Evolutionary conservation across 768 basidiomycete species (phyloP).

Genomic region (Dioszegia aurantiaca): DNA sequence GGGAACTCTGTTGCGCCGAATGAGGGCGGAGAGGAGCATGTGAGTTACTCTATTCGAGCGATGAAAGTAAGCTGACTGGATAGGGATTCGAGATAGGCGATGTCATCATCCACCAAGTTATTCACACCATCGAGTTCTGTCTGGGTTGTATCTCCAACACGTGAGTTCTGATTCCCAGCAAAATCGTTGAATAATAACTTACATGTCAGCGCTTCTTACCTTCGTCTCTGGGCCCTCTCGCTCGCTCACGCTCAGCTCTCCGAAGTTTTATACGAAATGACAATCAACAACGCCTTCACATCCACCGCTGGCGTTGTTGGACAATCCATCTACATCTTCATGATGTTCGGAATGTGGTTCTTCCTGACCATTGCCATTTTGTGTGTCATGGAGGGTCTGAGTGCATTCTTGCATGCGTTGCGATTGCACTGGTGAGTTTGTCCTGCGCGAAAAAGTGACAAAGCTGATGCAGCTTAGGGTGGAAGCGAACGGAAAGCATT

Average conservation of each 20-base stretch:
- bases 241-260: constrained; percentile 96
- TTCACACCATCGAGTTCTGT: constrained; percentile 99
- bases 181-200: not conserved
- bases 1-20: constrained; percentile 67
- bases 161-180: constrained; percentile 52
- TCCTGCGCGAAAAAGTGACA: no score
- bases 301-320: constrained; percentile 54
- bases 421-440: constrained; percentile 75
- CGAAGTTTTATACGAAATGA: constrained; percentile 70
- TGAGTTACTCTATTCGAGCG: constrained; percentile 54
- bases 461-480: constrained; percentile 56
- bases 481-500: constrained; percentile 95
- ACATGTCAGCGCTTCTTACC: constrained; percentile 53
- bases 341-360: constrained; percentile 81
- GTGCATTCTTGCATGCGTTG: constrained; percentile 92
- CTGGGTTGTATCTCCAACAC: constrained; percentile 98
- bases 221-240: constrained; percentile 90
- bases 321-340: constrained; percentile 59
- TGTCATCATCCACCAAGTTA: constrained; percentile 92
- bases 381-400: constrained; percentile 93
- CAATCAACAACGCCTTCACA: constrained; percentile 58
- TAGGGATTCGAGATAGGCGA: constrained; percentile 91
- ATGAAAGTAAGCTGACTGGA: constrained; percentile 26
- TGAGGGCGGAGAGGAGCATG: constrained; percentile 66
- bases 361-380: constrained; percentile 69